Evolutionary conservation across 1,284 basidiomycete genomes (phyloP).

Genomic region (Ganoderma sp.): DNA sequence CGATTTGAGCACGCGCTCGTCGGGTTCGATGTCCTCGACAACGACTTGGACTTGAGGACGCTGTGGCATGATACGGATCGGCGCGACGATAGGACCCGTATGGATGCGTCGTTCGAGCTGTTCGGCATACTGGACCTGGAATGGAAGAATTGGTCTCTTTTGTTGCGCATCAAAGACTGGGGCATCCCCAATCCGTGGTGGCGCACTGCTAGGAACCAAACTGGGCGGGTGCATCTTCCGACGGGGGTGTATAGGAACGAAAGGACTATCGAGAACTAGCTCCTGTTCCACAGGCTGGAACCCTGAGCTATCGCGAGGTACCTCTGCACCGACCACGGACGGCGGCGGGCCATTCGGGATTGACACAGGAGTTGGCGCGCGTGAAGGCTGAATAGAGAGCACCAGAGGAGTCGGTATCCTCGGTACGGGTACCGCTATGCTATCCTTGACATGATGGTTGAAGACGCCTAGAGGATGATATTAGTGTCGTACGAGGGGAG

Average conservation of each 20-base stretch:
- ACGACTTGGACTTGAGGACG: conserved; percentile 33
- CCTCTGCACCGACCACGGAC: neutral
- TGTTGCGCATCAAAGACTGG: conserved; percentile 26
- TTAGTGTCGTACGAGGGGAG: neutral
- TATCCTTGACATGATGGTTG: conserved; percentile 23
- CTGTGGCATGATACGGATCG: conserved; percentile 21
- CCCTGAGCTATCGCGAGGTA: neutral
- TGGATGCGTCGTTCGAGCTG: conserved; percentile 25
- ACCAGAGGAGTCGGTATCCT: neutral
- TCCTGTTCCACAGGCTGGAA: neutral
- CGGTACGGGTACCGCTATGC: neutral
- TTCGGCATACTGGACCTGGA: conserved; percentile 33
- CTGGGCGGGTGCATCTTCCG: neutral
- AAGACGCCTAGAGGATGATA: conserved; percentile 30
- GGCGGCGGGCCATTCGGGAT: neutral
- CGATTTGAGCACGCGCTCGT: conserved; percentile 12
- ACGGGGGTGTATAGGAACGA: neutral
- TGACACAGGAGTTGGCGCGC: conserved; percentile 1
- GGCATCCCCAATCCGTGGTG: conserved; percentile 26
- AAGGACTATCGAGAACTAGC: conserved; percentile 16
- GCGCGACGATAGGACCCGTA: conserved; percentile 29
- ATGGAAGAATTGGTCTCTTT: conserved; percentile 32
- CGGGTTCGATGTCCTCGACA: conserved; percentile 25
- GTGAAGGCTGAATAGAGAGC: neutral
- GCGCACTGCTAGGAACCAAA: conserved; percentile 22